Evolutionary conservation across 768 basidiomycete genomes (phyloP), one percentile per base, ranked within the genome.

Genomic region (Podaxis pistillaris): DNA sequence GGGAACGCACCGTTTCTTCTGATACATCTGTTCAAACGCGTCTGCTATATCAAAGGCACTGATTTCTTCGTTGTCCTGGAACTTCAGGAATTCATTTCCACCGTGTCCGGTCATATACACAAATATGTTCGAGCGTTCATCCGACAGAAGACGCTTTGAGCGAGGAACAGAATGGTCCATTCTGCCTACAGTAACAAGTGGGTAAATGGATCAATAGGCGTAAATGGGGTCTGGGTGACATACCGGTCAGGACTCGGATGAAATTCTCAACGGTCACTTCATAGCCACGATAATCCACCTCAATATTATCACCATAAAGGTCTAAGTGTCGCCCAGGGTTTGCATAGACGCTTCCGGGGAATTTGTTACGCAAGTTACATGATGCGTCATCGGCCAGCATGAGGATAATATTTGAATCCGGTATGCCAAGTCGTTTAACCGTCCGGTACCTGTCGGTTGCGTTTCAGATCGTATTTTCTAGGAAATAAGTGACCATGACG

Each of bases 71-170:
- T 92, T 95, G 72, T 99, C 97, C 72, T 99, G 97, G 74, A 99
- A 98, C 73, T 99, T 98, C 70, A 99, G 85, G 73, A 98, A 99
- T 74, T 97, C 97, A 69, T 96, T 91, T 0, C 97, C 97, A 12
- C 97, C 97, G 68, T 98, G 97, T 0, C 97, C 97, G 0, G 97
- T 96, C 93, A 98, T 92, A 75, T 97, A 98, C 19, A 99, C 87
- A 71, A 98, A 98, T 64, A 99, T 81, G 69, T 98, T 98, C 5
- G 92, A 94, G 30, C 86, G 80, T 61, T 93, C 90, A 69, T 99
- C 96, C 0, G 93, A 90, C 44, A 97, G 79, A 2, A 99, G 84
- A 15, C 96, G 90, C 69, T 99, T 98, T 0, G 92, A 94, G 8
- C 94, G 88, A 3, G 96, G 96, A 2, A 94, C 84, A 1, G 93